Evolutionary conservation across 176 grass and related monocot species (phyloP).

Genomic region (Melocanna baccifera): DNA sequence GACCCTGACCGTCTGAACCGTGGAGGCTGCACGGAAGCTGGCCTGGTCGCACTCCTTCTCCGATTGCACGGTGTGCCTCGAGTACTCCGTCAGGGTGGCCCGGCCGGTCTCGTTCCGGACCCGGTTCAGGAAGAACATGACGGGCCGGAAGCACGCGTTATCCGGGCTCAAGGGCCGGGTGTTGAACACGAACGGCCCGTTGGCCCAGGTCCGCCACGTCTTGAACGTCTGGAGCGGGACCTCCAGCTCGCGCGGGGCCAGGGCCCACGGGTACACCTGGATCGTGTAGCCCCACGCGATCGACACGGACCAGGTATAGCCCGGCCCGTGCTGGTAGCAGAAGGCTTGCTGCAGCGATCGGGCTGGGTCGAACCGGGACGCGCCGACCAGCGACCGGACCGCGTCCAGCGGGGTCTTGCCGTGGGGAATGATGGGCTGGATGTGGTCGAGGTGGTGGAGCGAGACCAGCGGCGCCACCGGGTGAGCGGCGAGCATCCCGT

Average conservation of each 20-base stretch:
- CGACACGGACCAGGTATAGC: slow-evolving; percentile 65
- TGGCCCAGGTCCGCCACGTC: slow-evolving; percentile 63
- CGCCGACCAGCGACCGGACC: slow-evolving; percentile 35
- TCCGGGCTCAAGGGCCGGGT: slow-evolving; percentile 19
- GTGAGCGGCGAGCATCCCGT: slow-evolving; percentile 83
- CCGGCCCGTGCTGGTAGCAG: slow-evolving; percentile 62
- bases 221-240: slow-evolving; percentile 72
- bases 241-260: slow-evolving; percentile 51
- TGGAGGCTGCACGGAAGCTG: slow-evolving; percentile 48
- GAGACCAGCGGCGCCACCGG: slow-evolving; percentile 78
- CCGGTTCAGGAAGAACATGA: slow-evolving; percentile 49
- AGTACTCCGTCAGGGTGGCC: slow-evolving; percentile 68
- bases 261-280: slow-evolving; percentile 60
- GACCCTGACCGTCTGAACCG: slow-evolving; percentile 46
- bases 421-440: slow-evolving; percentile 51
- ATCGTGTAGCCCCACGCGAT: slow-evolving; percentile 78
- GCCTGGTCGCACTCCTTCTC: slow-evolving; percentile 34
- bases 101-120: slow-evolving; percentile 24
- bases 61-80: not conserved
- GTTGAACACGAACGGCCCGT: slow-evolving; percentile 81
- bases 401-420: slow-evolving; percentile 40
- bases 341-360: slow-evolving; percentile 66
- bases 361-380: slow-evolving; percentile 49
- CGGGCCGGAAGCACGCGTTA: slow-evolving; percentile 47
- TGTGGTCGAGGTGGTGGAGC: slow-evolving; percentile 80